These are phyloP conservation scores for Parachaetomium inaequale DNA, from an alignment of 495 filamentous ascomycete genomes.

Conservation along the genomic window DNA sequence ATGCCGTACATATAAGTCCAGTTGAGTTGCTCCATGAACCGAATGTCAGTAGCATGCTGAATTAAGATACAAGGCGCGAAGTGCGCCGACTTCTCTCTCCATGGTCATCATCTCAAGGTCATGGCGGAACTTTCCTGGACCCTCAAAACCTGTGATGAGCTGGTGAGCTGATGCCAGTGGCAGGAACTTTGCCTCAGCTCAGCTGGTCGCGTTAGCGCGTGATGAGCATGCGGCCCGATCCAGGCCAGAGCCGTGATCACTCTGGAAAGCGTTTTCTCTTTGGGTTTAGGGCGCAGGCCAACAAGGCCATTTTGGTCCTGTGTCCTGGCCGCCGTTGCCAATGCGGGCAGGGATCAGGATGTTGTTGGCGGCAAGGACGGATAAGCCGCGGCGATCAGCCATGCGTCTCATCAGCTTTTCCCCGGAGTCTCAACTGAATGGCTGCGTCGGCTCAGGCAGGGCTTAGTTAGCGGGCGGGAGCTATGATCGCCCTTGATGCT, in stretches of 20 bases:
- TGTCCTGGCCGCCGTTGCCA: neutral
- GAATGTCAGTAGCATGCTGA: too few species aligned
- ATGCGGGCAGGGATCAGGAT: neutral
- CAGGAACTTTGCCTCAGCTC: conserved; percentile 4
- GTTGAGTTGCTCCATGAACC: too few species aligned
- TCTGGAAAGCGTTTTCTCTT: neutral
- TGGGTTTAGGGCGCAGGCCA: neutral
- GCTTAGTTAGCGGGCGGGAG: neutral
- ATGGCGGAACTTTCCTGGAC: neutral
- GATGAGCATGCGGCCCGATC: conserved; percentile 3
- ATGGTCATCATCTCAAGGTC: neutral
- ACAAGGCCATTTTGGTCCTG: neutral
- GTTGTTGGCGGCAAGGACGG: neutral
- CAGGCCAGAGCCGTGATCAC: neutral
- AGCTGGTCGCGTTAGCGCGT: neutral
- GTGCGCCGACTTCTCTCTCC: neutral
- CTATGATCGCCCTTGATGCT: neutral
- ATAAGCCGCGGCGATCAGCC: neutral
- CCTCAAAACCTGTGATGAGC: neutral
- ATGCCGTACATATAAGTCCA: too few species aligned
- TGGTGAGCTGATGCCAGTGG: neutral
- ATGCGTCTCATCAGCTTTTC: neutral
- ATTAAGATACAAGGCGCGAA: too few species aligned
- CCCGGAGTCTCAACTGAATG: neutral
- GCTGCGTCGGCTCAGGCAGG: neutral